Evolutionary conservation across 805 yeast genomes (phyloP).

Genomic region (Starmerella vitae): DNA sequence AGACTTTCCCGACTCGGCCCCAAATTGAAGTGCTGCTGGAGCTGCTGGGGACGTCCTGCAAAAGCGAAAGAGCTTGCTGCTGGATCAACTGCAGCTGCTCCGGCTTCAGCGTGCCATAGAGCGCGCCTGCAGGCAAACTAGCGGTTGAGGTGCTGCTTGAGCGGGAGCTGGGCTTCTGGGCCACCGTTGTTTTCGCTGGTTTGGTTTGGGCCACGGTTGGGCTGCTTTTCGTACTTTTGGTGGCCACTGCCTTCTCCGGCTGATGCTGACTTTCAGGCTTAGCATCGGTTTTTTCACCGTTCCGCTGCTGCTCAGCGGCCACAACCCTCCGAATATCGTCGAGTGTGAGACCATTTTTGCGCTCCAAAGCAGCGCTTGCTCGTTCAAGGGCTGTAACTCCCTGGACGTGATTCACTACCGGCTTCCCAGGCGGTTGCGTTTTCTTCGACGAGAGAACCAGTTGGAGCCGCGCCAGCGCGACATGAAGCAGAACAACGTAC

Average conservation of each 20-base stretch:
- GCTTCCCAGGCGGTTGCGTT: conserved; percentile 6
- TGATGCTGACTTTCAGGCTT: too few relatives aligned
- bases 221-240: not conserved
- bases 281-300: not conserved
- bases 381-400: conserved; percentile 34
- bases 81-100: conserved; percentile 46
- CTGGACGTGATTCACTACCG: not conserved
- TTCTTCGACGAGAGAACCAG: conserved; percentile 30
- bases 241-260: too few relatives aligned
- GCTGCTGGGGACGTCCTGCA: conserved; percentile 17
- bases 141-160: too few relatives aligned
- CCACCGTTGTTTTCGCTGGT: not conserved
- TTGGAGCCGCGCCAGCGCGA: conserved; percentile 59
- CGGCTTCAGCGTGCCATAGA: conserved; percentile 30
- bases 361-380: conserved; percentile 57
- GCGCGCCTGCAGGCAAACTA: too few relatives aligned
- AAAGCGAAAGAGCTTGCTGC: conserved; percentile 40
- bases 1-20: conserved; percentile 34
- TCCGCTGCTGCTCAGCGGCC: conserved; percentile 78
- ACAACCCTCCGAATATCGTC: conserved; percentile 96
- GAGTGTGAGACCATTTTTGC: conserved; percentile 73
- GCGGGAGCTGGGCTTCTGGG: not conserved
- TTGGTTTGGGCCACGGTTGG: not conserved
- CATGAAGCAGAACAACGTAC: conserved; percentile 59
- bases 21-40: conserved; percentile 28